phyloP scores from a whole-genome alignment of 257 asterid species.

The Jacaranda copaia region DNA sequence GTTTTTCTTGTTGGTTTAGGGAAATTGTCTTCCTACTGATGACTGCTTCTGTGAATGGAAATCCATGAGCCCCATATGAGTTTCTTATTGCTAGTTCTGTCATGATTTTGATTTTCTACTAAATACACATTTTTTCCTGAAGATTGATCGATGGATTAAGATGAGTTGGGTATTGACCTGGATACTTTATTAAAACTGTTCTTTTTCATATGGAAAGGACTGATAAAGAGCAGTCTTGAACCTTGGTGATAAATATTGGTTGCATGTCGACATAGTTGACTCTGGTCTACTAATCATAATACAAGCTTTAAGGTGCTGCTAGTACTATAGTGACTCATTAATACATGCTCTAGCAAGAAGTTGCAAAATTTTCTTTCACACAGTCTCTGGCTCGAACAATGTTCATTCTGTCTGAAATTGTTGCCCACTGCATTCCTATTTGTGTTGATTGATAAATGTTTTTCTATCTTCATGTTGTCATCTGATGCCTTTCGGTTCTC shows the following conservation, averaged over 20 bases:
- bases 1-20: neutral
- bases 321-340: neutral
- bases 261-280: neutral
- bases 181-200: too few relatives aligned
- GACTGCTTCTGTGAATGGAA: neutral
- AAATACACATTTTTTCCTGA: neutral
- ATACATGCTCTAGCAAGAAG: neutral
- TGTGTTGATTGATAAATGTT: slow-evolving; percentile 14
- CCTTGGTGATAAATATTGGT: neutral
- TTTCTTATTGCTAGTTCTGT: neutral
- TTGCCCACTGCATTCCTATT: neutral
- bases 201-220: too few relatives aligned
- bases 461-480: neutral
- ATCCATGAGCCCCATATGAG: neutral
- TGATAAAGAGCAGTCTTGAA: too few relatives aligned
- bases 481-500: neutral
- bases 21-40: neutral
- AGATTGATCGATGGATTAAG: neutral
- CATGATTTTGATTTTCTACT: neutral
- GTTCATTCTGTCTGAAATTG: neutral
- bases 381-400: neutral
- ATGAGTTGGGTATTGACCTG: neutral
- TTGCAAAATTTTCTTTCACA: neutral
- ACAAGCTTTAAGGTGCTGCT: neutral
- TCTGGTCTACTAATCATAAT: neutral